phyloP scores from a whole-genome alignment of 1,139 yeast genomes.

The Pichia norvegensis region DNA sequence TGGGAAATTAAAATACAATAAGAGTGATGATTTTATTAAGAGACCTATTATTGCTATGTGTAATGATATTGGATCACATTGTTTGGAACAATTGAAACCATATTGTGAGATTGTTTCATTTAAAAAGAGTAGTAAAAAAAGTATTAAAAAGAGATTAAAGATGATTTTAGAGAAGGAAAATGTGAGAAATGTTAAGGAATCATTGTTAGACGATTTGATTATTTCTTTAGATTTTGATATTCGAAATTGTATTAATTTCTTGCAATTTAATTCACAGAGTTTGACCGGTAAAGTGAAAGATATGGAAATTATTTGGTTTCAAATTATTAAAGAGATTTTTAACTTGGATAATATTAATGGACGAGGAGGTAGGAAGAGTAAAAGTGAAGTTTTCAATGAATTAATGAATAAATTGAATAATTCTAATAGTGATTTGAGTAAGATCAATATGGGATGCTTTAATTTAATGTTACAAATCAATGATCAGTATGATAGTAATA shows the following conservation, averaged over 20 bases:
- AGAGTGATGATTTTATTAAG: constrained; percentile 38
- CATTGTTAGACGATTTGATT: constrained; percentile 48
- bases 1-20: constrained; percentile 19
- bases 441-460: constrained; percentile 67
- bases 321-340: constrained; percentile 48
- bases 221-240: constrained; percentile 76
- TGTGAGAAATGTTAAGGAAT: constrained; percentile 23
- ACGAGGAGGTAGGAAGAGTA: constrained; percentile 29
- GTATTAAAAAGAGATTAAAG: constrained; percentile 40
- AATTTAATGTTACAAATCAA: constrained; percentile 36
- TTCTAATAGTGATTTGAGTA: constrained; percentile 45
- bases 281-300: constrained; percentile 36
- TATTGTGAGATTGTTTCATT: constrained; percentile 65
- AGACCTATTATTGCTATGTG: constrained; percentile 92
- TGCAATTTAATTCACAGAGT: constrained; percentile 52
- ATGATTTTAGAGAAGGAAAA: constrained; percentile 45
- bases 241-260: constrained; percentile 73
- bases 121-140: constrained; percentile 47
- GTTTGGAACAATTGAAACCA: constrained; percentile 67
- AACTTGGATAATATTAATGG: constrained; percentile 32
- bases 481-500: constrained; percentile 45
- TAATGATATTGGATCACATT: constrained; percentile 70
- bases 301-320: constrained; percentile 52
- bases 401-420: constrained; percentile 41
- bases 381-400: constrained; percentile 40